A percentile compares a stretch with the other conserved stretches of the same genome.
Conservation (phyloP, 2,329 filamentous ascomycete species). For the Penicillium verrucosum region DNA sequence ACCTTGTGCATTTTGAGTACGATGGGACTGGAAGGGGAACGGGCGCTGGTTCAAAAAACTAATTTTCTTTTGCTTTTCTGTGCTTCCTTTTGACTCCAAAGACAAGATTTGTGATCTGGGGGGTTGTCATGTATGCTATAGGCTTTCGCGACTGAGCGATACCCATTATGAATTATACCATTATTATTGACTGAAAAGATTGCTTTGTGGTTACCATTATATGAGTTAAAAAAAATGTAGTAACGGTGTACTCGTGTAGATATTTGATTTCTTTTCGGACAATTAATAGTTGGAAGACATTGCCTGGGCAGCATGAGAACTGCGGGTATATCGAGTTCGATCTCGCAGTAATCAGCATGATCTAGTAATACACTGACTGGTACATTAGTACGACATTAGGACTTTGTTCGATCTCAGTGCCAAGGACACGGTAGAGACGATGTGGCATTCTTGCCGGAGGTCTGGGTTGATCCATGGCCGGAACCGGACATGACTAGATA, state of each 20-base stretch:
- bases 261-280: background rate
- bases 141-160: background rate
- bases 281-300: background rate
- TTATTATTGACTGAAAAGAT: background rate
- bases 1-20: background rate
- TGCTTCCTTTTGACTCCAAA: background rate
- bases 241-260: background rate
- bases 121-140: constrained; percentile 5
- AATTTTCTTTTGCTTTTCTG: constrained; percentile 3
- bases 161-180: constrained; percentile 4
- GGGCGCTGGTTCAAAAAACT: background rate
- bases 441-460: background rate
- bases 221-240: background rate
- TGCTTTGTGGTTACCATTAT: background rate
- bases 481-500: background rate
- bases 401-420: background rate
- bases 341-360: background rate
- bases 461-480: background rate
- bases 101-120: constrained; percentile 7
- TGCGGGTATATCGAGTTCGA: background rate
- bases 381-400: background rate
- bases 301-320: background rate
- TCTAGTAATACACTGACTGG: background rate
- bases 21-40: background rate
- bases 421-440: background rate